Conservation (phyloP, 306 rosid species). For the Pterocarpus macrocarpus region DNA sequence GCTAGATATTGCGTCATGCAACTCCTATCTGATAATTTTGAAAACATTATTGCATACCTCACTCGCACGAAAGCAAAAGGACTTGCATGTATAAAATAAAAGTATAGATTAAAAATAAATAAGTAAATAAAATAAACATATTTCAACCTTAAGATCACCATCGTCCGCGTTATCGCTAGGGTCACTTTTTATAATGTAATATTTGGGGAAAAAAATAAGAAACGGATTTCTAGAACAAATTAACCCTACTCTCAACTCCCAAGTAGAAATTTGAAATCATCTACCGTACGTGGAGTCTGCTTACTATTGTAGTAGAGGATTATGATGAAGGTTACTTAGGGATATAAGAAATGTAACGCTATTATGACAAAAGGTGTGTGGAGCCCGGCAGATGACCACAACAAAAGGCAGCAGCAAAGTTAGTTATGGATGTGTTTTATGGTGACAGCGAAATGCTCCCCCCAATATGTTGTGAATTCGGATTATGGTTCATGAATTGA, state of each 20-base stretch:
- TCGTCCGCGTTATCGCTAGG: background rate
- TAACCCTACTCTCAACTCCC: background rate
- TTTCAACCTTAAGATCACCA: background rate
- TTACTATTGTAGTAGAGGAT: conserved; percentile 14
- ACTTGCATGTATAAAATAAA: background rate
- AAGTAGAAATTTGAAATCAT: conserved; percentile 11
- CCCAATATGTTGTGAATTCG: conserved; percentile 14
- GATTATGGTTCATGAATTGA: conserved; percentile 37
- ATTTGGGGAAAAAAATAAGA: background rate
- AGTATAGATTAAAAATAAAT: background rate
- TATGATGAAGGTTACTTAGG: conserved; percentile 26
- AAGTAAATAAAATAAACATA: background rate
- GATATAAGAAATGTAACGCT: conserved; percentile 18
- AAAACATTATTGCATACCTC: background rate
- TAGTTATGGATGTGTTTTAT: conserved; percentile 27
- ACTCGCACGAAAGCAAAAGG: background rate
- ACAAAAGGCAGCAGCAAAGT: conserved; percentile 32
- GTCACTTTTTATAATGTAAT: no score
- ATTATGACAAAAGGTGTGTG: conserved; percentile 29
- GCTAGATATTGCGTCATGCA: background rate
- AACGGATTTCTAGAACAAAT: background rate
- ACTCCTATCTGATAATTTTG: background rate
- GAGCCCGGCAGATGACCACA: conserved; percentile 16
- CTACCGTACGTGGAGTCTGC: background rate
- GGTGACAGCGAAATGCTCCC: conserved; percentile 34